Evolutionary conservation across 495 filamentous ascomycete genomes (phyloP).

Genomic region (Halenospora varia): DNA sequence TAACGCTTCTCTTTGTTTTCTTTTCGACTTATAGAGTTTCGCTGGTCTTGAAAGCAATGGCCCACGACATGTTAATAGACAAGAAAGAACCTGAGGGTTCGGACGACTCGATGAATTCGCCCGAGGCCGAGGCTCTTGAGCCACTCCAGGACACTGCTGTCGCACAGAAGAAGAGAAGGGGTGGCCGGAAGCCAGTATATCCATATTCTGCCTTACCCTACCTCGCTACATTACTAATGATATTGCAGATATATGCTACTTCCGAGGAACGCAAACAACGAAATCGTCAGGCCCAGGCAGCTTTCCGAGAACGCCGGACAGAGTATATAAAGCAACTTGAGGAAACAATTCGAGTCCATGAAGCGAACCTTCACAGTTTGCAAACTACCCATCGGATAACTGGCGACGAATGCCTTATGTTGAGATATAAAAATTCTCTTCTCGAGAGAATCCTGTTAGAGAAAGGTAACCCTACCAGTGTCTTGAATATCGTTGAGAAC

Average conservation of each 20-base stretch:
- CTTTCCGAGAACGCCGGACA: conserved; percentile 92
- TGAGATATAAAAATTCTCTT: conserved; percentile 96
- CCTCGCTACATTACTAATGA: conserved; percentile 15
- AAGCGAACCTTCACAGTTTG: conserved; percentile 83
- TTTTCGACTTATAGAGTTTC: no score
- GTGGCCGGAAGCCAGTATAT: conserved; percentile 94
- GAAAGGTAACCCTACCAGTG: conserved; percentile 67
- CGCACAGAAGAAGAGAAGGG: conserved; percentile 88
- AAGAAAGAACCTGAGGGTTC: no score
- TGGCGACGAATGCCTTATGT: conserved; percentile 96
- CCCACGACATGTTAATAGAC: no score
- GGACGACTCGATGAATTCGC: no score
- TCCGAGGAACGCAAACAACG: conserved; percentile 98
- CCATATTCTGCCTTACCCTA: conserved; percentile 41
- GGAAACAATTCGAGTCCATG: conserved; percentile 95
- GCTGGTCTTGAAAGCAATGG: no score
- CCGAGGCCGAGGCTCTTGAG: no score
- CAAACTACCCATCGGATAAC: conserved; percentile 93
- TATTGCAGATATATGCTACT: conserved; percentile 84
- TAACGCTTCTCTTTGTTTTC: no score
- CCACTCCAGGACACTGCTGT: no score
- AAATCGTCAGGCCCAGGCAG: conserved; percentile 95
- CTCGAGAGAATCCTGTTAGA: conserved; percentile 92
- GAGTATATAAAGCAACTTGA: conserved; percentile 99
- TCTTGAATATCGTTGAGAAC: neutral